Percentiles rank a stretch among this genome's conserved stretches.
phyloP scores from a whole-genome alignment of 306 rosid genomes.

The Rosa rugosa region DNA sequence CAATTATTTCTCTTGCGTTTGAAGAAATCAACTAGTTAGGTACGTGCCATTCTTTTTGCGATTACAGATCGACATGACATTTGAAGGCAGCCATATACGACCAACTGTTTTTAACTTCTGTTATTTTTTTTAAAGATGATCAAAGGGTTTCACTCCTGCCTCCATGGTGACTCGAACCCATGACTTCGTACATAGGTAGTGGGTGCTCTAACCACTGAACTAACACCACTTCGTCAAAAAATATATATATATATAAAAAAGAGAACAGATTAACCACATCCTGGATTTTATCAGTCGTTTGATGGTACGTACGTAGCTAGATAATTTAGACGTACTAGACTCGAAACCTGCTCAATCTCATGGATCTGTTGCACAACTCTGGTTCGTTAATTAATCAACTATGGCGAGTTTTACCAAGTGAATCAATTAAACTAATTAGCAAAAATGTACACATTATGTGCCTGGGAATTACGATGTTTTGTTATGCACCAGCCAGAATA shows the following conservation, averaged over 20 bases:
- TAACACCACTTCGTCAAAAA: no score
- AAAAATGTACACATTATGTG: background rate
- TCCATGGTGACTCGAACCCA: no score
- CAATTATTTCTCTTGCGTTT: background rate
- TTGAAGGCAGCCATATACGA: background rate
- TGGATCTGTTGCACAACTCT: background rate
- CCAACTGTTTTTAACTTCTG: background rate
- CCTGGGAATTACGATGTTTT: background rate
- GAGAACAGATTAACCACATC: background rate
- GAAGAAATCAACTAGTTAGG: background rate
- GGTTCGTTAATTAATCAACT: background rate
- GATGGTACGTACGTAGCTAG: background rate
- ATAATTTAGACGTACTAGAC: background rate
- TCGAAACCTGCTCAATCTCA: constrained; percentile 7
- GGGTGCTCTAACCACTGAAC: no score
- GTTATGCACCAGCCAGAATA: background rate
- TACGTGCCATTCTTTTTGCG: background rate
- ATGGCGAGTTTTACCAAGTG: background rate
- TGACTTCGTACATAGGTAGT: no score
- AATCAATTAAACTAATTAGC: background rate
- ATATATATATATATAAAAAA: no score
- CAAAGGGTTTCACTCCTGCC: no score
- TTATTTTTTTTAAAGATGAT: no score
- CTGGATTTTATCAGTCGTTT: background rate
- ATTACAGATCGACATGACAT: background rate